Percentiles rank a stretch among this genome's conserved stretches.
phyloP scores from a whole-genome alignment of 2,329 filamentous ascomycete genomes.

The Sclerotinia nivalis region DNA sequence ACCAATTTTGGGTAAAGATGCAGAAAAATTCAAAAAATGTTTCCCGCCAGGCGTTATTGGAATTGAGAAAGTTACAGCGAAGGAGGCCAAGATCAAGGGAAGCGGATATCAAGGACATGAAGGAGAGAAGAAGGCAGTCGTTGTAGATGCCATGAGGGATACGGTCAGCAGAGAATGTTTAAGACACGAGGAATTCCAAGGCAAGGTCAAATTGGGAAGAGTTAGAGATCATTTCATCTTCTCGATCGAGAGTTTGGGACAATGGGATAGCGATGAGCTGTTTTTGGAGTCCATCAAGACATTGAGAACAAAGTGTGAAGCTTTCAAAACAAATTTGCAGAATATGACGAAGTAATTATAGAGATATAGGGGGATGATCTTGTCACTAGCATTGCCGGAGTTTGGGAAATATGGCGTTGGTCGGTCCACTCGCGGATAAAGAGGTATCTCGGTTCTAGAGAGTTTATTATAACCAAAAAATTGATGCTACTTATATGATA shows the following conservation, averaged over 20 bases:
- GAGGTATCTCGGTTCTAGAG: constrained; percentile 27
- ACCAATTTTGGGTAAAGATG: constrained; percentile 84
- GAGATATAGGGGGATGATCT: constrained; percentile 13
- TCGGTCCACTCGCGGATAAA: constrained; percentile 29
- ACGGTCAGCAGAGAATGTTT: constrained; percentile 93
- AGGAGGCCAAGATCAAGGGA: constrained; percentile 61
- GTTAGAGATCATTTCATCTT: constrained; percentile 97
- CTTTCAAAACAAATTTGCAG: constrained; percentile 69
- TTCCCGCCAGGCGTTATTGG: constrained; percentile 88
- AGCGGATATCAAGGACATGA: constrained; percentile 71
- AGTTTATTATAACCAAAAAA: constrained; percentile 16
- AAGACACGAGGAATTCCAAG: constrained; percentile 88
- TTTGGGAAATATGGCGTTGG: constrained; percentile 38
- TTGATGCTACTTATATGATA: constrained; percentile 11
- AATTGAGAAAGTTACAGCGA: constrained; percentile 68
- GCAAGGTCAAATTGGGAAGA: constrained; percentile 90
- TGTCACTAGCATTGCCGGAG: constrained; percentile 37
- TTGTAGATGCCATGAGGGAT: constrained; percentile 85
- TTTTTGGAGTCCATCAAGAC: constrained; percentile 87
- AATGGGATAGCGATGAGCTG: constrained; percentile 90
- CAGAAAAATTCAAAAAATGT: constrained; percentile 84
- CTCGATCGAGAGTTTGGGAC: constrained; percentile 89
- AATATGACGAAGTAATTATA: constrained; percentile 54
- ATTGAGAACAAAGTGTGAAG: constrained; percentile 80
- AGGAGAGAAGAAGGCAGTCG: constrained; percentile 84